Conservation (phyloP, 1,284 basidiomycete genomes). For the Tausonia pullulans region DNA sequence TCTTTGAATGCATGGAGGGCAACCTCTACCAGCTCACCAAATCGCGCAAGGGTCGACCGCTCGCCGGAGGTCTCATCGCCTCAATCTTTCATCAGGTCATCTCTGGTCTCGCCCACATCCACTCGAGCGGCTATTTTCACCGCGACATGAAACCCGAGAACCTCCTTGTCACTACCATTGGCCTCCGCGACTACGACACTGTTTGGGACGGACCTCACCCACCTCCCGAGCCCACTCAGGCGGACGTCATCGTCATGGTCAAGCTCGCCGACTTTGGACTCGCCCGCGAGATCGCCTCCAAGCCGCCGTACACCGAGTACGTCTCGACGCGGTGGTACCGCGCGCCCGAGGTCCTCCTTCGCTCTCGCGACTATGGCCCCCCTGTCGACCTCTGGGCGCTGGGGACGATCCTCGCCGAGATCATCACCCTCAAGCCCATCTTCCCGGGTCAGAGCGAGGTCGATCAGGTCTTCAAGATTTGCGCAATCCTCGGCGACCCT, state of each 20-base stretch:
- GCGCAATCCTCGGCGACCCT: constrained; percentile 87
- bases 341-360: constrained; percentile 88
- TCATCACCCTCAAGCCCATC: constrained; percentile 86
- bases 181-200: constrained; percentile 85
- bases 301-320: constrained; percentile 95
- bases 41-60: constrained; percentile 80
- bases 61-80: constrained; percentile 88
- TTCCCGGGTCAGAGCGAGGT: constrained; percentile 96
- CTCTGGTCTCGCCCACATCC: constrained; percentile 83
- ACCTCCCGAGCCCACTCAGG: constrained; percentile 45
- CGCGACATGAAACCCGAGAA: constrained; percentile 99
- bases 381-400: constrained; percentile 99
- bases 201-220: constrained; percentile 20
- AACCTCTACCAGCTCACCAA: constrained; percentile 99
- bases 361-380: constrained; percentile 83
- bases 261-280: constrained; percentile 98
- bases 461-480: constrained; percentile 85
- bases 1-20: constrained; percentile 99
- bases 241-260: constrained; percentile 92
- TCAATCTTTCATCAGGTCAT: constrained; percentile 92
- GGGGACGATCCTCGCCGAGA: constrained; percentile 94
- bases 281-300: constrained; percentile 76
- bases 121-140: constrained; percentile 88
- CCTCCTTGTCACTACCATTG: constrained; percentile 98
- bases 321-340: constrained; percentile 99